These are phyloP conservation scores for Trypanosoma boissoni DNA, from an alignment of 208 protist genomes.

Conservation along the genomic window DNA sequence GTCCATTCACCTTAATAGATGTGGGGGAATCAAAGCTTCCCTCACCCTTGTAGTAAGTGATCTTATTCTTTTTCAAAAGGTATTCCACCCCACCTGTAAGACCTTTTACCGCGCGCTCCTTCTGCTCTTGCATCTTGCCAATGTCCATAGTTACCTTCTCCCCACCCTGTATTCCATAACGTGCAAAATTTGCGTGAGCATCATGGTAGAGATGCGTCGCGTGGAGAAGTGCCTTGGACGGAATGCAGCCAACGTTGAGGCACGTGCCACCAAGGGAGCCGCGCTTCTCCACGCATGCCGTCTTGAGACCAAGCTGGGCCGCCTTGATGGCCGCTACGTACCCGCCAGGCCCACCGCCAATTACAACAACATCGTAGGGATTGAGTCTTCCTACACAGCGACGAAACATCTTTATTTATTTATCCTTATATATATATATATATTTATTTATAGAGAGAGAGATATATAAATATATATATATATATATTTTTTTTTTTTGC, in stretches of 20 bases:
- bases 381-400: slow-evolving; percentile 37
- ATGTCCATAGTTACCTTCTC: slow-evolving; percentile 93
- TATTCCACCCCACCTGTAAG: slow-evolving; percentile 97
- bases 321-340: slow-evolving; percentile 99
- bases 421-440: slow-evolving; percentile 14
- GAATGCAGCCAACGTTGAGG: slow-evolving; percentile 99
- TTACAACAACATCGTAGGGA: slow-evolving; percentile 96
- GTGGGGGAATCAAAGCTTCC: slow-evolving; percentile 81
- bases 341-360: slow-evolving; percentile 99
- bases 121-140: slow-evolving; percentile 94
- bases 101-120: slow-evolving; percentile 94
- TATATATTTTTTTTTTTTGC: not conserved
- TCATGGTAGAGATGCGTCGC: slow-evolving; percentile 98
- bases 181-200: slow-evolving; percentile 92
- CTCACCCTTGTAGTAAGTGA: slow-evolving; percentile 95
- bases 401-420: slow-evolving; percentile 58
- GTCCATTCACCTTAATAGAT: slow-evolving; percentile 72
- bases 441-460: slow-evolving; percentile 6
- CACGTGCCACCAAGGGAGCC: slow-evolving; percentile 98
- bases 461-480: not conserved
- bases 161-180: slow-evolving; percentile 88
- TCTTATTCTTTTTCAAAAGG: slow-evolving; percentile 99
- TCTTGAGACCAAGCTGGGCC: slow-evolving; percentile 98
- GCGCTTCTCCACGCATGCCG: slow-evolving; percentile 98
- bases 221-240: slow-evolving; percentile 99